Evolutionary conservation across 257 asterid genomes (phyloP).

Genomic region (Lycium barbarum): DNA sequence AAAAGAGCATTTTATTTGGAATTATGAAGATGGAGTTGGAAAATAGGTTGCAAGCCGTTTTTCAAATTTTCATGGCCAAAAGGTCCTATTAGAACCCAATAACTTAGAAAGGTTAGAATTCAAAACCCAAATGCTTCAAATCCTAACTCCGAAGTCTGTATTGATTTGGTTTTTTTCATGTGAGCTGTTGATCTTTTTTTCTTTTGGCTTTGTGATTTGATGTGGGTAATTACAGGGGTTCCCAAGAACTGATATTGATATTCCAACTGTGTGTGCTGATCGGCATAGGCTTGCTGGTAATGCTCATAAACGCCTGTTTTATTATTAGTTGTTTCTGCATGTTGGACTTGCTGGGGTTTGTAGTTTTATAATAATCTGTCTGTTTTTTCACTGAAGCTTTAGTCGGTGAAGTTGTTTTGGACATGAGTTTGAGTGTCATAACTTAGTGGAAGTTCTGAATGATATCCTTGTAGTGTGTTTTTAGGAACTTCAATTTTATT

Average conservation of each 20-base stretch:
- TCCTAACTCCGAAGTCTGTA: not conserved
- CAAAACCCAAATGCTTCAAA: no score
- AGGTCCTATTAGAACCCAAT: no score
- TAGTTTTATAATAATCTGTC: not conserved
- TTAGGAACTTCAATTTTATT: not conserved
- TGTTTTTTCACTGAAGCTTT: not conserved
- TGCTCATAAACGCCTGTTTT: not conserved
- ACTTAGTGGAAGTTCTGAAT: not conserved
- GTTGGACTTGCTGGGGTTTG: not conserved
- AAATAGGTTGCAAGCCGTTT: no score
- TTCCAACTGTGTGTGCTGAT: constrained; percentile 71
- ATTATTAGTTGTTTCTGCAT: not conserved
- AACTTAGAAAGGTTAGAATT: no score
- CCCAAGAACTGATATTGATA: constrained; percentile 88
- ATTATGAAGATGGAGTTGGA: no score
- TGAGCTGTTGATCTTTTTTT: constrained; percentile 5
- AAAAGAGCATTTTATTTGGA: no score
- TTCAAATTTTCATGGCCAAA: no score
- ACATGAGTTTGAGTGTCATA: constrained; percentile 5
- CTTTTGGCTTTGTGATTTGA: not conserved
- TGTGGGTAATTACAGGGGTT: constrained; percentile 69
- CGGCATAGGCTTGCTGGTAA: constrained; percentile 84
- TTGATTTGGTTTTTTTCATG: not conserved
- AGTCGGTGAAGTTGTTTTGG: not conserved
- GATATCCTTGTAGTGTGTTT: not conserved